Percentiles rank a stretch among this genome's conserved stretches.
These are phyloP conservation scores for Alternaria ventricosa DNA, from an alignment of 2,329 filamentous ascomycete genomes.

Conservation along the genomic window DNA sequence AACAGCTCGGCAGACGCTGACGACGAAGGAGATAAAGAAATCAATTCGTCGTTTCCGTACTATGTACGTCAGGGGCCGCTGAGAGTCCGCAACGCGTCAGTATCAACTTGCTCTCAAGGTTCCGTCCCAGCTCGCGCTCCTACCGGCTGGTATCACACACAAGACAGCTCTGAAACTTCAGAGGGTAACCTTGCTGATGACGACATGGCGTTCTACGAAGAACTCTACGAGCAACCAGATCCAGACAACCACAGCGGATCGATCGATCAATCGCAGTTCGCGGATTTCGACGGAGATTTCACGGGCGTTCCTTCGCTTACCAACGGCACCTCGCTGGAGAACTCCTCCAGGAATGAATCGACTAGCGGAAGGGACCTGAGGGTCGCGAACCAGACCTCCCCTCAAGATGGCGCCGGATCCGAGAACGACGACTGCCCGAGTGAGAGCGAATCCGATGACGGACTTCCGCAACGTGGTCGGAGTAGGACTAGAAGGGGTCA, in stretches of 20 bases:
- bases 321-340: neutral
- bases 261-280: conserved; percentile 8
- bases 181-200: neutral
- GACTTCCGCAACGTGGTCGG: neutral
- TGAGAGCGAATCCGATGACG: neutral
- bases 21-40: neutral
- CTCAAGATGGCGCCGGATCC: neutral
- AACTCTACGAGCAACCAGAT: neutral
- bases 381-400: neutral
- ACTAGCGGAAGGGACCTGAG: neutral
- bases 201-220: neutral
- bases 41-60: neutral
- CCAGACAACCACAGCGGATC: neutral
- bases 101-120: too few relatives aligned
- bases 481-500: neutral
- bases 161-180: neutral
- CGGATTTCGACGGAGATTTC: neutral
- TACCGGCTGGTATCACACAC: neutral
- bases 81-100: neutral
- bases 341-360: rapidly evolving
- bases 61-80: neutral
- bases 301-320: neutral
- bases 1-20: neutral
- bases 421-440: neutral
- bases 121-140: neutral